Base-by-base conservation (phyloP, 306 rosid species). In the Corylus heterophylla region DNA sequence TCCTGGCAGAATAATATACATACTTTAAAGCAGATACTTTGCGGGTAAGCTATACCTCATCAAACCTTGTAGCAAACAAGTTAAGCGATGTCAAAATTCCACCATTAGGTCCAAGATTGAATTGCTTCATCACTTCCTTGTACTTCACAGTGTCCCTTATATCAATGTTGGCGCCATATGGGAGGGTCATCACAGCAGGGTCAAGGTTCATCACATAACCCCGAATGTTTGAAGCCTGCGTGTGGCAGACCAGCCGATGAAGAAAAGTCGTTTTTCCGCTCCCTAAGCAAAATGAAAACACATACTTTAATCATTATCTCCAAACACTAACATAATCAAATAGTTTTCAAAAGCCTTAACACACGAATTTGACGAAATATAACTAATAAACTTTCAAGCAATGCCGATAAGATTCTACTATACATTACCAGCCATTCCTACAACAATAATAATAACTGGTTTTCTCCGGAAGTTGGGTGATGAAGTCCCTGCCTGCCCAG, bases 101-200 rank as follows among this genome's bases (percentile, higher is more conserved):
- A 7, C 98, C 98, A 84, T 95, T 95, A 4, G 99, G 99, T 17
- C 99, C 99, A 27, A 95, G 99, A 85, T 95, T 95, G 81, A 83
- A 93, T 78, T 95, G 98, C 78, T 91, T 95, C 97, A 95, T 95
- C 80, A 95, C 98, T 83, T 91, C 97, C 87, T 91, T 95, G 84
- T 95, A 93, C 71, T 87, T 88, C 45, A 95, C 99, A 44, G 98
- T 93, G 74, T 95, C 99, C 86, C 99, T 88, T 59, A 95, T 90
- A 74, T 95, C 99, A 14, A 95, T 93, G 75, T 93, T 93, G 48
- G 94, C 89, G 39, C 86, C 94, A 27, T 35, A 95, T 0, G 99
- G 98, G 20, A 95, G 90, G 3, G 96, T 93, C 92, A 89, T 67
- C 76, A 95, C 96, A n/a, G 98, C 94, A 0, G 98, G 97, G 77